These are phyloP conservation scores for Eutrema salsugineum DNA, from an alignment of 441 rosid species.

Conservation along the genomic window DNA sequence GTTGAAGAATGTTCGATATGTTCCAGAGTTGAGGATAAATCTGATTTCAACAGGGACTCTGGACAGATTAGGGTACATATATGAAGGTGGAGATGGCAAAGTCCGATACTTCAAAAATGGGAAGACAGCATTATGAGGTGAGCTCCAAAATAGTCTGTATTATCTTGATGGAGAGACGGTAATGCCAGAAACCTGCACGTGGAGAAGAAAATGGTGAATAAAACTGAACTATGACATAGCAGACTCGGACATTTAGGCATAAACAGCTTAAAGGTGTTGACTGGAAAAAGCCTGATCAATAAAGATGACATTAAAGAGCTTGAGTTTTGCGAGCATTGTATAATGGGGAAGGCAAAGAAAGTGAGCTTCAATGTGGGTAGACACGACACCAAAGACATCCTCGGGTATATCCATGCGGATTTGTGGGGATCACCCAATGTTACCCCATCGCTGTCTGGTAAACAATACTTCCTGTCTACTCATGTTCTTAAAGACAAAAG, in stretches of 20 bases:
- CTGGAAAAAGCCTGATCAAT: background rate
- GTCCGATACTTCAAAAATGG: too few relatives aligned
- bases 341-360: background rate
- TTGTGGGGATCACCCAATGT: background rate
- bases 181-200: background rate
- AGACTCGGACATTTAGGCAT: background rate
- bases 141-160: too few relatives aligned
- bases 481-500: background rate
- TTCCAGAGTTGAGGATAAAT: too few relatives aligned
- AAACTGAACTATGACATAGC: background rate
- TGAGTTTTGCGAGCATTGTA: background rate
- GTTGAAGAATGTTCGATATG: too few relatives aligned
- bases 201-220: too few relatives aligned
- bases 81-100: too few relatives aligned
- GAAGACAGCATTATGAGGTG: too few relatives aligned
- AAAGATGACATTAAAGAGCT: background rate
- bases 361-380: background rate
- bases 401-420: background rate
- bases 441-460: background rate
- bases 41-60: too few relatives aligned
- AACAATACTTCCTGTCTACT: too few relatives aligned
- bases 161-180: too few relatives aligned
- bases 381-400: background rate
- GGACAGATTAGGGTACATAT: too few relatives aligned
- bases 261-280: background rate